Conservation (phyloP, 768 basidiomycete genomes). For the Suillus paluster region DNA sequence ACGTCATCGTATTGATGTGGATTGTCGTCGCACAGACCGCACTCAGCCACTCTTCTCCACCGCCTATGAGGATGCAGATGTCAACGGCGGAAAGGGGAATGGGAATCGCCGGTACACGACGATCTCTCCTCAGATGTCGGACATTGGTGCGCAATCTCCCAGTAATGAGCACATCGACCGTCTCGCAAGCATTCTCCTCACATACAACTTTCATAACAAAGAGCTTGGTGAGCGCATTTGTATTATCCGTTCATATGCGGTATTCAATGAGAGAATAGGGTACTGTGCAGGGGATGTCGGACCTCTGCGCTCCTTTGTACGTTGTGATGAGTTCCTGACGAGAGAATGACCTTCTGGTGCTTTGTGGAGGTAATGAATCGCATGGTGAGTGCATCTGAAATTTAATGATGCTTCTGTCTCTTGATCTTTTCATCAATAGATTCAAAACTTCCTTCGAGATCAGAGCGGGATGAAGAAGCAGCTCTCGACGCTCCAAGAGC, state of each 20-base stretch:
- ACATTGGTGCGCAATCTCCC: conserved; percentile 86
- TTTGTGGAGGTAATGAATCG: conserved; percentile 94
- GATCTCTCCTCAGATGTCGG: conserved; percentile 73
- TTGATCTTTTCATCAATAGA: conserved; percentile 51
- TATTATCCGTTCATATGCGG: not conserved
- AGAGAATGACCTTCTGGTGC: conserved; percentile 94
- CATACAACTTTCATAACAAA: conserved; percentile 90
- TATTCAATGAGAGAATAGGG: conserved; percentile 49
- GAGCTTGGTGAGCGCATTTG: conserved; percentile 67
- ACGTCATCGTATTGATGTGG: conserved; percentile 94
- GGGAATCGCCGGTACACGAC: conserved; percentile 60
- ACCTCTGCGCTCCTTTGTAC: conserved; percentile 92
- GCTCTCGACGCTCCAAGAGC: conserved; percentile 83
- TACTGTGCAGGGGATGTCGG: conserved; percentile 99
- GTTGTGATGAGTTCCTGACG: conserved; percentile 89
- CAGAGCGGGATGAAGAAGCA: conserved; percentile 99
- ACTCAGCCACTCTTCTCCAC: conserved; percentile 87
- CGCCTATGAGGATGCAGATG: conserved; percentile 37
- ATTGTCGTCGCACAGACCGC: conserved; percentile 95
- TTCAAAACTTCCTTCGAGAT: conserved; percentile 93
- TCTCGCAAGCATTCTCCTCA: conserved; percentile 84
- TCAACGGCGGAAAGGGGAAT: conserved; percentile 58
- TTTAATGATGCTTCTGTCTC: not conserved
- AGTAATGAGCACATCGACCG: conserved; percentile 91
- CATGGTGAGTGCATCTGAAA: conserved; percentile 64